Evolutionary conservation across 257 asterid genomes (phyloP).

Genomic region (Forsythia suspensa): DNA sequence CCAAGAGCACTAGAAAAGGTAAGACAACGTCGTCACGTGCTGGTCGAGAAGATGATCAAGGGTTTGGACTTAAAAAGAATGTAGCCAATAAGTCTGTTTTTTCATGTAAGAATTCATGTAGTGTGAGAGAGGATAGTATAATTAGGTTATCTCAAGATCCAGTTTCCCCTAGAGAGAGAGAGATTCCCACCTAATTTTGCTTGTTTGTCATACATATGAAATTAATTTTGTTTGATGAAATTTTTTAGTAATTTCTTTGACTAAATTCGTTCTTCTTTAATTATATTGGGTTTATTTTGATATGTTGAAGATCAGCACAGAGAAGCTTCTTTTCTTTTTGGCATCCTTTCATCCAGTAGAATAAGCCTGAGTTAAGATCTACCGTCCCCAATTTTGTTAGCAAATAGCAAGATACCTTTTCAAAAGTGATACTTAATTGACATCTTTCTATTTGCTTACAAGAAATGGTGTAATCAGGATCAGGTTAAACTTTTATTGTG

Average conservation of each 20-base stretch:
- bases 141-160: conserved; percentile 44
- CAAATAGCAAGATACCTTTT: no score
- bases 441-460: no score
- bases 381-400: no score
- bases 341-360: background rate
- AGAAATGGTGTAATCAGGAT: no score
- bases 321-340: background rate
- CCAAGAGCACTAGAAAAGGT: conserved; percentile 49
- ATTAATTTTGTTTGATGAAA: no score
- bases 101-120: conserved; percentile 52
- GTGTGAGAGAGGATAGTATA: conserved; percentile 42
- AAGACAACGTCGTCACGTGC: conserved; percentile 5
- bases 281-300: background rate
- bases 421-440: no score
- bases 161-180: conserved; percentile 15
- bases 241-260: no score
- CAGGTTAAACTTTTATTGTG: no score
- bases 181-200: background rate
- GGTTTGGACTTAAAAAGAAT: conserved; percentile 47
- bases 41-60: conserved; percentile 18
- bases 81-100: conserved; percentile 37
- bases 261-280: no score
- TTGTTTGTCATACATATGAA: background rate
- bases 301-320: background rate
- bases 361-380: no score